Evolutionary conservation across 805 yeast genomes (phyloP), one percentile per base, ranked within the genome.

Genomic region (Tetrapisispora arboricola): DNA sequence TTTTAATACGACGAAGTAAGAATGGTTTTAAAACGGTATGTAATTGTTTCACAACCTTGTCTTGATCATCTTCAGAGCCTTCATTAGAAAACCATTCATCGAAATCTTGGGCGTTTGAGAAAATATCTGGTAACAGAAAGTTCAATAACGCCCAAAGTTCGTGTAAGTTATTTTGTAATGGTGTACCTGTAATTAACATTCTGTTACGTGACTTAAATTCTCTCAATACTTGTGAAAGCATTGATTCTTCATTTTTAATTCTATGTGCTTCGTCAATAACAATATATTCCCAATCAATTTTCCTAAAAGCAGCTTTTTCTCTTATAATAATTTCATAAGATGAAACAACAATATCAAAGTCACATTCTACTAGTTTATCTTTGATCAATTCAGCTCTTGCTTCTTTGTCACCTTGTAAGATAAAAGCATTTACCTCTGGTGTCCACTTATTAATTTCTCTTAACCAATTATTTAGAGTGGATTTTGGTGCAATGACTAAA

Each of bases 121-220:
- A 83, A 12, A 83, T 79, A 60, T 83, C 92, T 2, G 94, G 94
- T 31, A 83, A 63, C 28, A 83, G 67, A 57, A 83, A 83, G 48
- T 83, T 83, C 49, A 83, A 65, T 46, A 83, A 64, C 0, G 92
- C 90, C 92, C 92, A 83, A 44, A 83, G 64, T 60, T 83, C 92
- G 54, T 80, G 86, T 38, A 83, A 61, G 51, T 83, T 83, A 54
- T 83, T 83, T 58, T 83, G 92, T 44, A 83, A 64, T 8, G 92
- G 92, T 1, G 92, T 83, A 60, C 92, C 92, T 0, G 92, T 83
- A 41, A 83, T 81, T 42, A 83, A 65, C 44, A 83, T 63, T 52
- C 92, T 68, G 56, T 80, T 80, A 37, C 71, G 73, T 1, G 86
- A 78, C 47, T 79, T 76, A 54, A 82, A 80, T 64, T 80, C 69